Evolutionary conservation across 2,329 filamentous ascomycete genomes (phyloP), one percentile per base, ranked within the genome.

Genomic region (Diaporthe sp.): DNA sequence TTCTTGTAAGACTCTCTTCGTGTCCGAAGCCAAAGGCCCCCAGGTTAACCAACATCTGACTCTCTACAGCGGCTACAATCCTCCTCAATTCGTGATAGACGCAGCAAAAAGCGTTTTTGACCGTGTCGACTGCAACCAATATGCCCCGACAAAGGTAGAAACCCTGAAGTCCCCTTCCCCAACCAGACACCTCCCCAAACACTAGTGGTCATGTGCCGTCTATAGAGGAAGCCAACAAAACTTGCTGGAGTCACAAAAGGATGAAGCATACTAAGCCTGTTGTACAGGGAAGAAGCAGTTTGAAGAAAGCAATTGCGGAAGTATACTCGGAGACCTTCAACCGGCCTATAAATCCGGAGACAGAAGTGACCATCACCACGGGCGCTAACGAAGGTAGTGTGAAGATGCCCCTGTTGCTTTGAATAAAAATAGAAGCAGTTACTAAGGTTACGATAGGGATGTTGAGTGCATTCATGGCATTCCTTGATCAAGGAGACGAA

Each of bases 401-500:
- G 31, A 34, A 22, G 17, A 34, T 22, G 12, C 7, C 17, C 55
- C 55, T 6, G 13, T 6, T 58, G 5, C 25, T 58, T 58, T 20
- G 2, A 20, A 9, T 37, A 3, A 9, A 12, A 22, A 20, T 22
- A 34, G 55, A 28, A 58, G 55, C 1, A 34, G 8, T 58, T 17
- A 9, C 55, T 58, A 20, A 34, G 55, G 5, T 34, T 15, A 58
- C 31, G 22, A 58, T 34, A 58, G 55, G 55, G 34, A 58, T 67
- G 37, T 13, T 67, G 61, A 67, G 61, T 25, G 61, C 96, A 0
- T 98, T 98, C 82, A 98, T 98, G 96, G 97, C 91, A 7, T 99
- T 98, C 80, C 92, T 99, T 75, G 96, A 99, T 84, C 90, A 91
- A 0, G 96, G 95, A 15, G 97, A 99, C 82, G 96, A 99, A 84